Conservation (phyloP, 148 eudicot species). For the Hydrangea macrophylla region DNA sequence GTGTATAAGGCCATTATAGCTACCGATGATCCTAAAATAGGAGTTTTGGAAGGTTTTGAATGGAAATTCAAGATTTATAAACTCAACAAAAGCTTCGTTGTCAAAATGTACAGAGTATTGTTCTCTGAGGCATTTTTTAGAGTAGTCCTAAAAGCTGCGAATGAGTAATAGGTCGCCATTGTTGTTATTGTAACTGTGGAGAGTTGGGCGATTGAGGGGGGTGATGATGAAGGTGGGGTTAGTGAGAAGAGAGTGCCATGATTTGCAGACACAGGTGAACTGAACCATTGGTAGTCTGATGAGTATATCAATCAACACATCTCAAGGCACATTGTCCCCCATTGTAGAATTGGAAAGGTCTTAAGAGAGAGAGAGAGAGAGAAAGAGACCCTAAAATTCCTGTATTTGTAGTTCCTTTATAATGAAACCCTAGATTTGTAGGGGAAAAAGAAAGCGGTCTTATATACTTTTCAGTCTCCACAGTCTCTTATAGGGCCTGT, state of each 20-base stretch:
- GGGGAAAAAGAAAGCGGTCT: too few relatives aligned
- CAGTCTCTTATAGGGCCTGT: too few relatives aligned
- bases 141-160: constrained; percentile 8
- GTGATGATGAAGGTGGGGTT: constrained; percentile 9
- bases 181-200: background rate
- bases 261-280: constrained; percentile 19
- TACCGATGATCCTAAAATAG: constrained; percentile 12
- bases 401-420: too few relatives aligned
- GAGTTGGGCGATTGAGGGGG: background rate
- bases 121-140: too few relatives aligned
- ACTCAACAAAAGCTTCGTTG: background rate
- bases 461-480: too few relatives aligned
- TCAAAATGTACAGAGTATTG: constrained; percentile 11
- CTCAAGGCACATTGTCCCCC: constrained; percentile 10
- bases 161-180: too few relatives aligned
- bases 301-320: constrained; percentile 6
- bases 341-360: too few relatives aligned
- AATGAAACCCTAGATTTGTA: too few relatives aligned
- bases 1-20: constrained; percentile 12
- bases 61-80: too few relatives aligned
- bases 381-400: too few relatives aligned
- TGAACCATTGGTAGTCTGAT: constrained; percentile 11
- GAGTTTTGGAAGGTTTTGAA: constrained; percentile 1
- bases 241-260: constrained; percentile 20
- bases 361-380: too few relatives aligned